Evolutionary conservation across 177 flowering plant species (phyloP), one percentile per base, ranked within the genome.

Genomic region (Vitis hybrid): DNA sequence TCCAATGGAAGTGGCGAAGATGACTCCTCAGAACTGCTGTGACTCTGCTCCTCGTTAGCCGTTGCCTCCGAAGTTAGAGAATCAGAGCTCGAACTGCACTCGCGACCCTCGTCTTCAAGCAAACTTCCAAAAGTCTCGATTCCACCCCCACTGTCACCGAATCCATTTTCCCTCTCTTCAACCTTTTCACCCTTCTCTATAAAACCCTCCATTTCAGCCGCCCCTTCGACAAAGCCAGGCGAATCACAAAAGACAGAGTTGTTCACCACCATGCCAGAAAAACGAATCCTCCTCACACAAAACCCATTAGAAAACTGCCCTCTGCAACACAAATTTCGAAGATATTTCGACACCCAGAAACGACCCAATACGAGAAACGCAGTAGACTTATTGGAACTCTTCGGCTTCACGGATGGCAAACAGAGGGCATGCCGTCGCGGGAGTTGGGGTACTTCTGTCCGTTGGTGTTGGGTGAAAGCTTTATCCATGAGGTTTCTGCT

Each of bases 21-120:
- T 3, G 86, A 78, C 3, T 60, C 85, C 69, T 78, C 83, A 39
- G 85, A 79, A 71, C 88, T 79, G 20, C 87, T 77, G 31, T 75
- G 84, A 39, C 83, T 80, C 29, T 67, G 81, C 68, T 86, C 90
- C 66, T 85, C 90, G 73, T 74, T 80, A 51, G 76, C 76, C 9
- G 78, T 76, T 11, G 71, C 50, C 50, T 82, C 86, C n/a, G 87
- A 82, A 4, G 81, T 70, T 72, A 78, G 67, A 66, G 73, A 74
- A 59, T 79, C 88, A 68, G 86, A 89, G 56, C 84, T 81, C 26
- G 85, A 81, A 79, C 80, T 84, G 72, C 90, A 84, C 66, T 84
- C 82, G 52, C 81, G 53, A 50, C 78, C 53, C 55, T 71, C 78
- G 61, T 81, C 85, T 14, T 67, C 82, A 54, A 71, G 67, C 65